phyloP scores from a whole-genome alignment of 768 basidiomycete genomes.

The Chlorophyllum brunneum region DNA sequence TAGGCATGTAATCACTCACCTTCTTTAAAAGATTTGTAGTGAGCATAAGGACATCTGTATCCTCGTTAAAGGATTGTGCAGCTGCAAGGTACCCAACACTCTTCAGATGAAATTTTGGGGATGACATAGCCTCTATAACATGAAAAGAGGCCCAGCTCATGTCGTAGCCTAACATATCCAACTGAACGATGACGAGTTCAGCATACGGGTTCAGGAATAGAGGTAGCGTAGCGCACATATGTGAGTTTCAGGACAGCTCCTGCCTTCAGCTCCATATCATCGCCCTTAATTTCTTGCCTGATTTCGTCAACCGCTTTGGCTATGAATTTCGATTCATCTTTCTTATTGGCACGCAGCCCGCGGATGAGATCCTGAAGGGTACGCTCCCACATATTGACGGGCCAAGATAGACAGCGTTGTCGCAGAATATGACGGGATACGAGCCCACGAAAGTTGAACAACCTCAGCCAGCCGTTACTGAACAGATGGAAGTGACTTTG shows the following conservation, averaged over 20 bases:
- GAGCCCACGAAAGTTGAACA: too few relatives aligned
- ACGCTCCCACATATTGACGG: constrained; percentile 82
- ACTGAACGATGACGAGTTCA: constrained; percentile 39
- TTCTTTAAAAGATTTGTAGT: constrained; percentile 96
- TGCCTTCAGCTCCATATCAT: constrained; percentile 97
- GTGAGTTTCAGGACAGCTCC: constrained; percentile 93
- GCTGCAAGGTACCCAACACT: constrained; percentile 95
- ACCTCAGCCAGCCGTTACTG: too few relatives aligned
- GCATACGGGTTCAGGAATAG: constrained; percentile 7
- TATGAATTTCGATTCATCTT: constrained; percentile 89
- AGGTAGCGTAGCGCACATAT: constrained; percentile 63
- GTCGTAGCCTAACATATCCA: constrained; percentile 96
- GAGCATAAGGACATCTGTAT: constrained; percentile 96
- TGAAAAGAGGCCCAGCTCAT: constrained; percentile 97
- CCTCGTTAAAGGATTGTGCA: constrained; percentile 83
- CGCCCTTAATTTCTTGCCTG: constrained; percentile 81
- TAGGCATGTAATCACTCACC: constrained; percentile 41
- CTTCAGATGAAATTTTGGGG: constrained; percentile 87
- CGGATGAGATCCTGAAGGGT: constrained; percentile 94
- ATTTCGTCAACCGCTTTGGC: constrained; percentile 94
- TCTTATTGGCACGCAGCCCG: constrained; percentile 93
- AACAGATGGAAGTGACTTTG: too few relatives aligned
- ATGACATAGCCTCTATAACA: constrained; percentile 98
- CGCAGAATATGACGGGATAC: too few relatives aligned
- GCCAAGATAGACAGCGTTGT: background rate